Evolutionary conservation across 2,329 filamentous ascomycete genomes (phyloP).

Genomic region (Ceratocystiopsis sp.): DNA sequence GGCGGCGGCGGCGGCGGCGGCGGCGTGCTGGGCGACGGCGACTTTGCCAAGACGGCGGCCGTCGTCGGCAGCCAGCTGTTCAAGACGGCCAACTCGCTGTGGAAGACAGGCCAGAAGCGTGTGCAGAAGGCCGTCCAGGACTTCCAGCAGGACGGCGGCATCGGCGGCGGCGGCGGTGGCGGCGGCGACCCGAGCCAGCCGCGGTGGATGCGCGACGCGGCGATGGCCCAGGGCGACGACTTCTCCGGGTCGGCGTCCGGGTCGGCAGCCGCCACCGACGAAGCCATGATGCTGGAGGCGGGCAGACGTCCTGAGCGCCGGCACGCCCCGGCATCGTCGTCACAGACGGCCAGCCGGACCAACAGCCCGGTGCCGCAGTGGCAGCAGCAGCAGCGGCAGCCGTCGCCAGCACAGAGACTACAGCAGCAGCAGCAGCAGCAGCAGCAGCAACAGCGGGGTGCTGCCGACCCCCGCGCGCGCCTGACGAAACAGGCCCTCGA

Average conservation of each 20-base stretch:
- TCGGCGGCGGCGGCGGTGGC: too few relatives aligned
- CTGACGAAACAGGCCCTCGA: conserved; percentile 59
- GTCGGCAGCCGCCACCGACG: conserved; percentile 34
- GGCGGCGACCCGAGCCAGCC: conserved; percentile 74
- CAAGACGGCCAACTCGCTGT: conserved; percentile 87
- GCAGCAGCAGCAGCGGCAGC: conserved; percentile 23
- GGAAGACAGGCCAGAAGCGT: conserved; percentile 89
- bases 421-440: conserved; percentile 49
- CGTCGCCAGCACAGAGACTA: conserved; percentile 35
- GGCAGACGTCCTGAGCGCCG: conserved; percentile 35
- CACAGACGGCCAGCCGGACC: conserved; percentile 16
- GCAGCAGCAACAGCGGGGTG: conserved; percentile 18
- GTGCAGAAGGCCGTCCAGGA: conserved; percentile 85
- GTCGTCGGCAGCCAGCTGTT: conserved; percentile 70
- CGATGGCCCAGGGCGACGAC: conserved; percentile 17
- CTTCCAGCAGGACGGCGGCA: conserved; percentile 51
- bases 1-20: conserved; percentile 10
- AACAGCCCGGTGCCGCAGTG: conserved; percentile 1
- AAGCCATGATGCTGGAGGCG: conserved; percentile 65
- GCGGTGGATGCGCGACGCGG: conserved; percentile 82
- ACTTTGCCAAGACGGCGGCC: conserved; percentile 65
- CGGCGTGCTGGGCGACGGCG: conserved; percentile 49
- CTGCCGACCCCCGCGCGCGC: conserved; percentile 36
- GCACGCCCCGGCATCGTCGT: conserved; percentile 11
- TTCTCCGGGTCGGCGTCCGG: neutral